phyloP scores from a whole-genome alignment of 2,329 filamentous ascomycete species.

The Cladobotryum mycophilum region DNA sequence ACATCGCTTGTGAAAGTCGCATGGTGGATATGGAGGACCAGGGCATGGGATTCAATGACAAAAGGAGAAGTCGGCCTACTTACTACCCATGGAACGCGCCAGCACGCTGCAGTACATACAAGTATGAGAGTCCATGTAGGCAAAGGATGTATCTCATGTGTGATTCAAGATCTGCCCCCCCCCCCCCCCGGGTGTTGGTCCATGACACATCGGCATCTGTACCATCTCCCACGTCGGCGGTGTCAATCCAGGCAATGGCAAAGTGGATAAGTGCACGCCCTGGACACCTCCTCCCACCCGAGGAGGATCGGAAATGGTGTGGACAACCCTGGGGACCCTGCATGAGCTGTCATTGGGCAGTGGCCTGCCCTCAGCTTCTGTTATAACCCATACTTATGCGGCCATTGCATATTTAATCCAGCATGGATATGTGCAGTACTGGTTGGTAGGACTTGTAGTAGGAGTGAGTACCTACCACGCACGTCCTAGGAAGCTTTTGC shows the following conservation, averaged over 20 bases:
- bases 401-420: neutral
- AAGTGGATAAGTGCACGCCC: neutral
- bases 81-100: neutral
- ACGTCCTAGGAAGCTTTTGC: too few relatives aligned
- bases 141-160: too few relatives aligned
- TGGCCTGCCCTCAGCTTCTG: neutral
- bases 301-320: constrained; percentile 8
- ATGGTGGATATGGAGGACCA: neutral
- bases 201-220: neutral
- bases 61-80: neutral
- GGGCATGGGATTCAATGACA: neutral
- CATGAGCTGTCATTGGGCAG: constrained; percentile 5
- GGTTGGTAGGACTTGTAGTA: too few relatives aligned
- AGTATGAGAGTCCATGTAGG: too few relatives aligned
- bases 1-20: neutral
- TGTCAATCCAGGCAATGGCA: neutral
- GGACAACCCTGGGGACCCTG: constrained; percentile 5
- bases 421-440: neutral
- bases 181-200: neutral
- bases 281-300: constrained; percentile 3
- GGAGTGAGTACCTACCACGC: neutral
- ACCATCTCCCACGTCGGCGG: neutral
- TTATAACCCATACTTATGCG: neutral
- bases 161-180: neutral
- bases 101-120: too few relatives aligned